Percentiles rank a stretch among this genome's conserved stretches.
Conservation (phyloP, 2,329 filamentous ascomycete species). For the Aureobasidium uvarum region DNA sequence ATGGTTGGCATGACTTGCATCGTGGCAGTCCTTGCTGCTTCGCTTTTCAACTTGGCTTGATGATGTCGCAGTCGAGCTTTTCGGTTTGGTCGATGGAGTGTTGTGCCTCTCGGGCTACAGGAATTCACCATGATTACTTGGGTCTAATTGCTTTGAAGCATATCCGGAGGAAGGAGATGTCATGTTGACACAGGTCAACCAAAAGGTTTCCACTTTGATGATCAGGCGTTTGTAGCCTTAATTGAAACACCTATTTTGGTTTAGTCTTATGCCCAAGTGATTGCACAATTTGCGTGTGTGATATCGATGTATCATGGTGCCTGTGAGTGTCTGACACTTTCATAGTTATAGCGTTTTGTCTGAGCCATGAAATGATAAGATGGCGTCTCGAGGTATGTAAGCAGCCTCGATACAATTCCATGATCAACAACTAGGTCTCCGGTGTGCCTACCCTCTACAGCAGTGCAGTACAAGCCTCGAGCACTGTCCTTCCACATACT, state of each 20-base stretch:
- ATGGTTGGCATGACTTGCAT: constrained; percentile 2
- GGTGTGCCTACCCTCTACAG: background rate
- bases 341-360: background rate
- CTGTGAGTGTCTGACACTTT: background rate
- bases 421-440: background rate
- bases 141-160: background rate
- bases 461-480: background rate
- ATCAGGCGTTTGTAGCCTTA: constrained; percentile 1
- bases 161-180: background rate
- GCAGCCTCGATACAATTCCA: background rate
- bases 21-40: constrained; percentile 8
- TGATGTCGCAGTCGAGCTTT: background rate
- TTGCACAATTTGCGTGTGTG: background rate
- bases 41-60: constrained; percentile 17
- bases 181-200: background rate
- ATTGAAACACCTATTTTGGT: background rate
- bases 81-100: background rate
- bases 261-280: too few species aligned
- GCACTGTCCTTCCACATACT: background rate
- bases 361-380: too few species aligned
- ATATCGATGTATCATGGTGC: background rate
- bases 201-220: background rate
- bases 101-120: background rate
- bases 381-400: too few species aligned
- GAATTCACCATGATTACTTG: background rate